Base-by-base conservation (phyloP, 768 basidiomycete species). In the Panellus pusillus region DNA sequence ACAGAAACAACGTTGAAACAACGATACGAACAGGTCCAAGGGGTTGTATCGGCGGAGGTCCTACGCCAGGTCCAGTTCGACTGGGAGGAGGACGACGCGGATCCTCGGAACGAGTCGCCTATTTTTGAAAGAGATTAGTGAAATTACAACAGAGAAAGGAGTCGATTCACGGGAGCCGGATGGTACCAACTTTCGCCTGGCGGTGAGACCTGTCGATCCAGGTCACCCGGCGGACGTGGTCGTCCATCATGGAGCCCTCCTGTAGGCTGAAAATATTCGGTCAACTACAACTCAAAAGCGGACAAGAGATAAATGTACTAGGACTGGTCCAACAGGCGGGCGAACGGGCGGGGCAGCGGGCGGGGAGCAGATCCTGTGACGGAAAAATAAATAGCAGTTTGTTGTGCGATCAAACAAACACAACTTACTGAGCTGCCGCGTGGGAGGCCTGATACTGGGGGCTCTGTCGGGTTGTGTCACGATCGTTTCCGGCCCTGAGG, bases 1-100 rank as follows among this genome's bases (percentile, higher is more conserved):
- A 9, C 36, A 24, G 24, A 24, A 24, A 24, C 24, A 24, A 48
- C 7, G 37, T 27, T 31, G 9, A 4, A 40, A 47, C 13, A 37
- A 15, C 9, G 27, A 20, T 1, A 76, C 82, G 68, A 57, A 85
- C 84, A 38, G 82, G 83, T 41, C 77, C 77, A 27, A 73, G 64
- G 28, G 80, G 82, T 35, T 35, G 32, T 14, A 35, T 8, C 9
- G 32, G 32, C 7, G 32, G 32, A 9, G 32, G 24, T 24, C 24
- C 24, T 24, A 24, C 24, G 24, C 24, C 14, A 35, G 11, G 32
- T 35, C 32, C 32, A 35, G 32, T 9, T 35, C 32, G 32, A 35
- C 11, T 35, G 9, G 32, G 3, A 9, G 11, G 11, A 8, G 14
- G 11, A 9, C 32, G 11, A 35, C 11, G 32, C 14, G 9, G 32